Base-by-base conservation (phyloP, 2,329 filamentous ascomycete genomes). In the Colletotrichum trifolii region DNA sequence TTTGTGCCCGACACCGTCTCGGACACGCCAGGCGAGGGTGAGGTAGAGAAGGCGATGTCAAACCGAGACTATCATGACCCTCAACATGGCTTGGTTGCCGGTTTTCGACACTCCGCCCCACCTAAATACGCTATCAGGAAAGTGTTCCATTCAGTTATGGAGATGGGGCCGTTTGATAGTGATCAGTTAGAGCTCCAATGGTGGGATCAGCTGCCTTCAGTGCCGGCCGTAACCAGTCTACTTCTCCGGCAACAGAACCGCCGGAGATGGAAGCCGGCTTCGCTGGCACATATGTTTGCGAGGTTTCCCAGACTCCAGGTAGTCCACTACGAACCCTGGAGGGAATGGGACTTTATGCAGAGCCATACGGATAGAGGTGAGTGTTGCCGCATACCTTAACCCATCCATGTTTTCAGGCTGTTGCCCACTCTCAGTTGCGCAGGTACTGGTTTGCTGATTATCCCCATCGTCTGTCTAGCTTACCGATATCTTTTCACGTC, bases 311-410 rank as follows among this genome's bases (percentile, higher is more conserved):
- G 68, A 60, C 70, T 76, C 55, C 67, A 72, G 60, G 73, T 74
- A 67, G 25, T 77, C 47, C 67, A 74, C 58, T 75, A 75, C 69
- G 73, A 76, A 63, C 73, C 71, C 47, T 75, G 72, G 73, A 74
- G 71, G 69, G 70, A 72, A 69, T 74, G 71, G 72, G 53, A 66
- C 38, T n/a, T 1, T 12, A 6, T 17, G 9, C 69, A 71, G 57
- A 15, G 17, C 7, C 2, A 0, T 11, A 70, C 66, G 11, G 68
- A 73, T 60, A 60, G 3, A 62, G 2, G 69, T 72, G 25, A 71
- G 69, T 66, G 56, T 59, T 60, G n/a, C 35, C 15, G 48, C 36
- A 42, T 17, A 17, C 17, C 2, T 17, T 36, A 46, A 38, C 17
- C 54, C 12, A 10, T 15, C 10, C 25, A 6, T 15, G 8, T 15